Base-by-base conservation (phyloP, 106 monocot genomes). In the Acorus calamus region DNA sequence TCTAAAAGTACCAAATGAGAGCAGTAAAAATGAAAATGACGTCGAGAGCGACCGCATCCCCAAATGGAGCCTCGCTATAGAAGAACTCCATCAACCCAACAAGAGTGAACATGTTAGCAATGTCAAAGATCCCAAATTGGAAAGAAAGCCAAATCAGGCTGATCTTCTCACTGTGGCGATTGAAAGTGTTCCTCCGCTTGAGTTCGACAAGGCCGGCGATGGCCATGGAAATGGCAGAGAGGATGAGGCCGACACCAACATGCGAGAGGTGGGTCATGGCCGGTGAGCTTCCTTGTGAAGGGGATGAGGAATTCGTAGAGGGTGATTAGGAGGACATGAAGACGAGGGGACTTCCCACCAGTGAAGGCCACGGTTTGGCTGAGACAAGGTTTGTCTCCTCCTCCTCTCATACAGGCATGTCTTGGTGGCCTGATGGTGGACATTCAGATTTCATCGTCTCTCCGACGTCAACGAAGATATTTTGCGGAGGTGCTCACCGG, bases 21-120 rank as follows among this genome's bases (percentile, higher is more conserved):
- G 11, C 11, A 11, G 12, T 7, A 55, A 11, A 3, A 5, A 55
- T 3, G 55, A 6, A 11, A 55, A 55, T 7, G 55, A 55, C 3
- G 55, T 55, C 55, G 55, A 55, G 55, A 55, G 55, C 7, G 55
- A 55, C 11, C 55, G 4, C 55, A 55, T 55, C 4, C 55, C 55
- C 11, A n/a, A 11, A 5, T n/a, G 55, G 55, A 6, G 55, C 55
- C 55, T 55, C 55, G 11, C 55, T 55, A n/a, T 55, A 55, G 55
- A 55, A 55, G 11, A 55, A 55, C 4, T 55, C 55, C 55, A 55
- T 3, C 4, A 55, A n/a, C 11, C 55, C 55, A 6, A 55, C 55
- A 55, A 55, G 12, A 3, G 55, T 55, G 55, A 55, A 55, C 55
- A 55, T 6, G 55, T 55, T n/a, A n/a, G n/a, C n/a, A n/a, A n/a